phyloP scores from a whole-genome alignment of 176 grass and related monocot species.

The Raddia guianensis region DNA sequence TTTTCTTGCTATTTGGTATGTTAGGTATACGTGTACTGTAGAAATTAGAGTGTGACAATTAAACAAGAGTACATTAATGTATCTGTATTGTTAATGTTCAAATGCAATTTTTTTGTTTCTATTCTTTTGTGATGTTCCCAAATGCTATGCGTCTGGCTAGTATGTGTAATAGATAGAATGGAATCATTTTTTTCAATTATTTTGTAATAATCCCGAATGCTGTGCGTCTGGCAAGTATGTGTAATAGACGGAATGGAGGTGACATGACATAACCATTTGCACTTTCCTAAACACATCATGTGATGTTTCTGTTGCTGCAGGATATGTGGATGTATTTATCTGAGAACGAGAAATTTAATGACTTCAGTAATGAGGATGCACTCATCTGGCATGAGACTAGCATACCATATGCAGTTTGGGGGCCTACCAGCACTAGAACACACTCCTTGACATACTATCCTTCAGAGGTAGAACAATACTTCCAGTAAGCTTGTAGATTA shows the following conservation, averaged over 20 bases:
- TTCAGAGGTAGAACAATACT: constrained; percentile 68
- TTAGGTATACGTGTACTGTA: background rate
- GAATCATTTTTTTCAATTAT: background rate
- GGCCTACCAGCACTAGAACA: constrained; percentile 67
- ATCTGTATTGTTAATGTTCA: background rate
- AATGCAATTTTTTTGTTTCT: background rate
- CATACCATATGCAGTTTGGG: constrained; percentile 97
- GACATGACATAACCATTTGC: background rate
- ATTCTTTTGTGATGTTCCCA: background rate
- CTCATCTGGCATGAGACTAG: constrained; percentile 98
- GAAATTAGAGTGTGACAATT: background rate
- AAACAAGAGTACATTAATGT: background rate
- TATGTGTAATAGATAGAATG: background rate
- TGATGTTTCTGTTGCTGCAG: constrained; percentile 54
- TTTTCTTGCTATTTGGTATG: background rate
- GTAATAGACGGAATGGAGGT: constrained; percentile 1
- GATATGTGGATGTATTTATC: constrained; percentile 99
- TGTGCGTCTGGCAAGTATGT: background rate
- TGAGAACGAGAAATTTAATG: constrained; percentile 83
- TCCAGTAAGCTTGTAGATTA: constrained; percentile 2
- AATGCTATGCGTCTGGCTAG: background rate
- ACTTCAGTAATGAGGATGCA: constrained; percentile 81
- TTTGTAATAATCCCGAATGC: background rate
- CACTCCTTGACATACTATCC: constrained; percentile 75
- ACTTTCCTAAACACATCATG: constrained; percentile 23